Conservation (phyloP, 2,329 filamentous ascomycete species). For the Monosporascus sp. region DNA sequence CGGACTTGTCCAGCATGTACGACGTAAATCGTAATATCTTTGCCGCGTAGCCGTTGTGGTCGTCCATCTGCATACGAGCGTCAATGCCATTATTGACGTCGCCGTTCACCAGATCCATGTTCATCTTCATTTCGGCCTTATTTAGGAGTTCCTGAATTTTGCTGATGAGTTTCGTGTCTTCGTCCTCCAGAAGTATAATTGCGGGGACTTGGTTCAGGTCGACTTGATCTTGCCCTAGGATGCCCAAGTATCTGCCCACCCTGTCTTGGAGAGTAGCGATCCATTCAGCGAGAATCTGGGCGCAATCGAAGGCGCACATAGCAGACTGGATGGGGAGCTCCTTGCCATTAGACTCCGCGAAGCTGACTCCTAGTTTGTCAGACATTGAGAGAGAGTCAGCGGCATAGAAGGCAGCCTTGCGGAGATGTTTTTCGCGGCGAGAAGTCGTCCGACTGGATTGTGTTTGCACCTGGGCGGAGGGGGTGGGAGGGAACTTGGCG, state of each 20-base stretch:
- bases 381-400: conserved; percentile 87
- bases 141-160: conserved; percentile 78
- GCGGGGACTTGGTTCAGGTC: conserved; percentile 77
- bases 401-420: conserved; percentile 93
- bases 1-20: conserved; percentile 80
- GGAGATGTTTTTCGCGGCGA: conserved; percentile 78
- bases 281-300: conserved; percentile 93
- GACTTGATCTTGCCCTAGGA: conserved; percentile 77
- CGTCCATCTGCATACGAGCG: conserved; percentile 51
- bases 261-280: conserved; percentile 88
- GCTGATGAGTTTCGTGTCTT: conserved; percentile 78
- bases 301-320: conserved; percentile 90
- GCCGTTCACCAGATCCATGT: conserved; percentile 43
- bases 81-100: conserved; percentile 46
- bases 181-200: conserved; percentile 86
- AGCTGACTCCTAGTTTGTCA: conserved; percentile 78
- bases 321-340: conserved; percentile 87
- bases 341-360: conserved; percentile 75
- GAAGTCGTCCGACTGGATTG: conserved; percentile 47
- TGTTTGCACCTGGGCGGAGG: conserved; percentile 19
- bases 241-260: conserved; percentile 82
- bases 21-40: conserved; percentile 82
- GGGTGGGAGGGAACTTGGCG: conserved; percentile 29
- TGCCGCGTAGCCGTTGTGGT: conserved; percentile 71
- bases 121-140: conserved; percentile 76